phyloP scores from a whole-genome alignment of 2,329 filamentous ascomycete genomes.

The Arachnopeziza araneosa region DNA sequence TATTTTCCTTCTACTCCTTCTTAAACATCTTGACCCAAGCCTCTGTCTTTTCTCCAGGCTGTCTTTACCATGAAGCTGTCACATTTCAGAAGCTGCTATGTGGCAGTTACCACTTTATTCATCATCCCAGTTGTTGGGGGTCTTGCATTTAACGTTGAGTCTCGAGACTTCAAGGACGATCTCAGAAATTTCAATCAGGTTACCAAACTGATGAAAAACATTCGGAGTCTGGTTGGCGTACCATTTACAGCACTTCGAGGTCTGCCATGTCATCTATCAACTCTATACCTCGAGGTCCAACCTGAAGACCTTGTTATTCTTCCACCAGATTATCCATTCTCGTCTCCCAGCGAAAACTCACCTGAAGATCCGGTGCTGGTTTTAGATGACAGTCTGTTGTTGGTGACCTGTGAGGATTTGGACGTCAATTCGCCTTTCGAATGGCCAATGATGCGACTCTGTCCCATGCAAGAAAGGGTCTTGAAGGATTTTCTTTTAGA shows the following conservation, averaged over 20 bases:
- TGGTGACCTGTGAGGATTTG: slow-evolving; percentile 1
- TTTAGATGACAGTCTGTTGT: not conserved
- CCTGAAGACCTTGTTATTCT: slow-evolving; percentile 7
- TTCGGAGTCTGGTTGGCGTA: slow-evolving; percentile 7
- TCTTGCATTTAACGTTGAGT: not conserved
- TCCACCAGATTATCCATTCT: not conserved
- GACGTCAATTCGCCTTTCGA: not conserved
- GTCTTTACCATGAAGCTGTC: no score
- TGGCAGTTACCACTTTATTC: no score
- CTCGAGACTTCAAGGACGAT: not conserved
- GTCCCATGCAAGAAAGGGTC: slow-evolving; percentile 1
- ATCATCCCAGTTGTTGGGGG: not conserved
- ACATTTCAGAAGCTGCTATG: no score
- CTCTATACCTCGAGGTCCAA: slow-evolving; percentile 1
- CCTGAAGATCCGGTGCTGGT: not conserved
- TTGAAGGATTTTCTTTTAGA: not conserved
- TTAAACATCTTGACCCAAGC: no score
- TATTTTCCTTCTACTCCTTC: no score
- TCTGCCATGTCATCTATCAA: not conserved
- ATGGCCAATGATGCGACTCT: slow-evolving; percentile 7
- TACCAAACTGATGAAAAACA: slow-evolving; percentile 1
- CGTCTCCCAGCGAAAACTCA: not conserved
- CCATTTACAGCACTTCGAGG: not conserved
- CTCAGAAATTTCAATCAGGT: not conserved
- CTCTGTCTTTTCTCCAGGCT: no score